Conservation (phyloP, 306 rosid genomes). For the Clitoria ternatea region DNA sequence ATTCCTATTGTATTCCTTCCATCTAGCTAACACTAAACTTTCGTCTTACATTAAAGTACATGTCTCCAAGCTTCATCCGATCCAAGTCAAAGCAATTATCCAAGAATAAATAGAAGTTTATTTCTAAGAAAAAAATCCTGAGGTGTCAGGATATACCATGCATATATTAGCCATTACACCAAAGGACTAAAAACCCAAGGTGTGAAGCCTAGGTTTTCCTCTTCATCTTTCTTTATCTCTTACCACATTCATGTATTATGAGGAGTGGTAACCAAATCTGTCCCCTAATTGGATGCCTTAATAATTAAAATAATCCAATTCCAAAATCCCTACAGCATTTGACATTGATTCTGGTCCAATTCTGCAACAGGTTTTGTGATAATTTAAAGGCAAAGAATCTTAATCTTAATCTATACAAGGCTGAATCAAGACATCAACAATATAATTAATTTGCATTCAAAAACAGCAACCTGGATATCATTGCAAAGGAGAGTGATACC, state of each 20-base stretch:
- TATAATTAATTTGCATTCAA: constrained; percentile 11
- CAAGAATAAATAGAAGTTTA: not conserved
- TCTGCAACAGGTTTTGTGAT: not conserved
- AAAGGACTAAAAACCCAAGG: not conserved
- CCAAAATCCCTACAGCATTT: not conserved
- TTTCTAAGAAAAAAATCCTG: not conserved
- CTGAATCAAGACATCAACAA: not conserved
- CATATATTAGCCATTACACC: not conserved
- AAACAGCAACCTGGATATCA: constrained; percentile 75
- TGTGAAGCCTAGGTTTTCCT: not conserved
- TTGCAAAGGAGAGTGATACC: constrained; percentile 92
- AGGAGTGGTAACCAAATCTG: not conserved
- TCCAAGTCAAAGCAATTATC: not conserved
- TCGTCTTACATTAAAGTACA: not conserved
- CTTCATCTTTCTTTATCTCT: not conserved
- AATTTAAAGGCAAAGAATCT: not conserved
- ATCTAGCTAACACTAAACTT: not conserved
- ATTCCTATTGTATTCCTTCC: not conserved
- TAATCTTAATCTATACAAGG: not conserved
- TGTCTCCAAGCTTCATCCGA: not conserved
- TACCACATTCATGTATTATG: not conserved
- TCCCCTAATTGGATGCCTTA: not conserved
- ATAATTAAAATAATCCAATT: constrained; percentile 9
- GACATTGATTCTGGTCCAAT: not conserved
- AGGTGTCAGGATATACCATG: not conserved